Base-by-base conservation (phyloP, 805 yeast species). In the Myxozyma neglecta region DNA sequence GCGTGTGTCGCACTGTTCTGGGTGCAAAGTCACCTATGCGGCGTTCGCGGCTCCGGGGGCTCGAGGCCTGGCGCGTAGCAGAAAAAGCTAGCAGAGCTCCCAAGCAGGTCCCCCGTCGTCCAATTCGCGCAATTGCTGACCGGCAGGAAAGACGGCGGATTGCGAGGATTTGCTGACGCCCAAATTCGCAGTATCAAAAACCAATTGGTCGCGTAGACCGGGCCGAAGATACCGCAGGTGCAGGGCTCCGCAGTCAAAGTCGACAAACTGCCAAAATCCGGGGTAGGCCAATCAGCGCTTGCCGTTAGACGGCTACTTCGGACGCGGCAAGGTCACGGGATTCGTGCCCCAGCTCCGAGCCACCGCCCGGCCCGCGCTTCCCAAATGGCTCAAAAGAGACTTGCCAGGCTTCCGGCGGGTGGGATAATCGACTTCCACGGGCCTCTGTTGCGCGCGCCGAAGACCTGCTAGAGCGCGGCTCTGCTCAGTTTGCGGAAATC, bases 211-310 rank as follows among this genome's bases (percentile, higher is more conserved):
- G 29, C 29, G 5, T 24, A 5, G 5, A 24, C 29, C 29, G 29
- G 29, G 29, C 29, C 29, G 29, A 24, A 24, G 29, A 24, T 24
- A 3, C 29, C 29, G 29, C 29, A 24, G 29, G 29, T 24, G 29
- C 29, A 3, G 29, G 5, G 29, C 29, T 24, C 29, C 29, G 29
- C 29, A 24, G 29, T 24, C 29, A 24, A 24, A 24, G 29, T 24
- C 29, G 5, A 24, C 29, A 24, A 24, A 24, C 43, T n/a, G 16
- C 6, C 43, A 20, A 45, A 29, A 47, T 47, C 51, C 51, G 51
- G 51, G 51, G 51, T 46, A 46, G 51, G 44, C 53, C 53, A 50
- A 50, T 50, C 53, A 50, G 52, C 52, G 49, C 34, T 3, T 35
- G 49, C 16, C 35, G 35, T 46, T 20, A 14, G 47, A 13, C 20